A percentile compares a stretch with the other conserved stretches of the same genome.
Evolutionary conservation across 805 yeast species (phyloP).

Genomic region (Candida incommunis): DNA sequence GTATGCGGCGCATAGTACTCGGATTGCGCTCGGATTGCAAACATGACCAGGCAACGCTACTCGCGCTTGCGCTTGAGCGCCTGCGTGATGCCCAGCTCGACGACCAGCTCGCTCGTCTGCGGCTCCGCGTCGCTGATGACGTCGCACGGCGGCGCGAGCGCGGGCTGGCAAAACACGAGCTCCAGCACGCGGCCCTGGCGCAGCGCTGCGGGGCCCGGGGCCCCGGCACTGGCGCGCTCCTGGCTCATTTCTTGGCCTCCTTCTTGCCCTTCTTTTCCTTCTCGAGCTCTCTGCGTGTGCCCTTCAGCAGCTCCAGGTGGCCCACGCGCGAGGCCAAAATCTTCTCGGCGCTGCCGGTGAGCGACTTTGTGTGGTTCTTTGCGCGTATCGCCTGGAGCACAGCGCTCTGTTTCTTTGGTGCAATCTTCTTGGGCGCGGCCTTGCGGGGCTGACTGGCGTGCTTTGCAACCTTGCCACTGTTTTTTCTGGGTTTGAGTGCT

Average conservation of each 20-base stretch:
- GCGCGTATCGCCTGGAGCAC: constrained; percentile 40
- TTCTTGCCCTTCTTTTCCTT: constrained; percentile 36
- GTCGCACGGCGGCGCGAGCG: too few relatives aligned
- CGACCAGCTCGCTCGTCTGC: not conserved
- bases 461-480: constrained; percentile 6
- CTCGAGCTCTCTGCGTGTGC: constrained; percentile 75
- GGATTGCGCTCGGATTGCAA: too few relatives aligned
- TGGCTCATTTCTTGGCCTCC: too few relatives aligned
- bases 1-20: too few relatives aligned
- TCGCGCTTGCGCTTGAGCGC: not conserved
- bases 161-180: too few relatives aligned
- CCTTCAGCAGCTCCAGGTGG: constrained; percentile 80
- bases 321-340: constrained; percentile 84
- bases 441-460: constrained; percentile 24
- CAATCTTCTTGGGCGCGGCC: constrained; percentile 62
- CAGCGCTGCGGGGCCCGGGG: not conserved
- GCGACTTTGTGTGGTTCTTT: constrained; percentile 42
- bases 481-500: constrained; percentile 15
- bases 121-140: not conserved
- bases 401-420: constrained; percentile 46
- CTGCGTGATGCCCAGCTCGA: not conserved
- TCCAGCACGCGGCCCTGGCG: too few relatives aligned
- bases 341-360: constrained; percentile 59
- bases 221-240: too few relatives aligned
- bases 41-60: not conserved